Evolutionary conservation across 179 eudicot species (phyloP), one percentile per base, ranked within the genome.

Genomic region (Drosera spatulata): DNA sequence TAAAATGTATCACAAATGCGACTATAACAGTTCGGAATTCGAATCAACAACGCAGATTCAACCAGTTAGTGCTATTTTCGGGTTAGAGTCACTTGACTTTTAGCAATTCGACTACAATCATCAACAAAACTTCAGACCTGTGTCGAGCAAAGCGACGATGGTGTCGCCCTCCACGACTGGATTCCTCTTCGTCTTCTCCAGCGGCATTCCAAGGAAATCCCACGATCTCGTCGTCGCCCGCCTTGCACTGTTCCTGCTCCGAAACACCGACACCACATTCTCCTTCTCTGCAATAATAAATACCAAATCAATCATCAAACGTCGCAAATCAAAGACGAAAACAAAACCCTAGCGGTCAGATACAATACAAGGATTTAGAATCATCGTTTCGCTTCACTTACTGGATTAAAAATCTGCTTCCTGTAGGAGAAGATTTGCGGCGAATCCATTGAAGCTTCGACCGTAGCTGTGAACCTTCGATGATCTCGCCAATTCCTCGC

Each of bases 211-310:
- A 15, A 87, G 45, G 61, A 78, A 87, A 74, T 87, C 90, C 97
- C 97, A 91, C 39, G 95, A 83, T 66, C 97, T 76, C n/a, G 96
- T 87, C 7, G 97, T 91, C 14, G 69, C 69, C 13, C 83, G 83
- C 54, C 77, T 59, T n/a, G n/a, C n/a, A 1, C 70, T 51, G 60
- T 73, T 64, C 0, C 61, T 72, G 74, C 63, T 87, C 38, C 78
- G 93, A 61, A 90, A 87, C 63, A 90, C 97, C 13, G 95, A 87
- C 64, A 90, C 62, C 2, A 90, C 83, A 3, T 52, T 66, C 2
- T 73, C 76, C 47, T 70, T 75, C 61, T 65, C 97, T 90, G 82
- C 66, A 73, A 53, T 13, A 39, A 6, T 38, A 10, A 9, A 9
- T 3, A 49, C 10, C 5, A 9, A 45, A 9, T 4, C 9, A 9